Evolutionary conservation across 176 grass and related monocot species (phyloP).

Genomic region (Carex pumila): DNA sequence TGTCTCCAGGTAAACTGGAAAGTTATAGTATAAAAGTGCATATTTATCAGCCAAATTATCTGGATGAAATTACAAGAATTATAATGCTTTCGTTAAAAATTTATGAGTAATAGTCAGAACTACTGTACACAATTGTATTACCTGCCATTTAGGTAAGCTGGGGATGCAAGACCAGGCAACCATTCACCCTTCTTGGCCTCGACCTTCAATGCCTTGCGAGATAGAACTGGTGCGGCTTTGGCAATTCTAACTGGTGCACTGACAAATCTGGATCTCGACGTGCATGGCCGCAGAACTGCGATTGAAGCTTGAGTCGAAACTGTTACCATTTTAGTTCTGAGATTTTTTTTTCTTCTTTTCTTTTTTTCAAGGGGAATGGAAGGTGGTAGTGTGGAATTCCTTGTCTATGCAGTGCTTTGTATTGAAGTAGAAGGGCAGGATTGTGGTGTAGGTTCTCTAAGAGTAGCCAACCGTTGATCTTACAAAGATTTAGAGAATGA

Average conservation of each 20-base stretch:
- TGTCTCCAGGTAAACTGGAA: slow-evolving; percentile 57
- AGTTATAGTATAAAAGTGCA: not conserved
- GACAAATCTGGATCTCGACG: slow-evolving; percentile 31
- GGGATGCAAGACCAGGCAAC: slow-evolving; percentile 75
- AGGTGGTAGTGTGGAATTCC: slow-evolving; percentile 1
- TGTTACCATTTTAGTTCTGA: slow-evolving; percentile 29
- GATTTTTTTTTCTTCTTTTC: not conserved
- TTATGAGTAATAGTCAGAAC: not conserved
- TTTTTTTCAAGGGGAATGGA: slow-evolving; percentile 25
- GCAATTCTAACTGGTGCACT: slow-evolving; percentile 30
- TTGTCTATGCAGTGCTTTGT: slow-evolving; percentile 28
- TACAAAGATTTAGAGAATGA: slow-evolving; percentile 1
- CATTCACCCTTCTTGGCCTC: slow-evolving; percentile 77
- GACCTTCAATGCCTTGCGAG: slow-evolving; percentile 35
- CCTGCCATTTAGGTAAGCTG: slow-evolving; percentile 62
- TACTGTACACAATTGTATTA: not conserved
- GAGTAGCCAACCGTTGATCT: slow-evolving; percentile 1
- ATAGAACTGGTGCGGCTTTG: slow-evolving; percentile 9
- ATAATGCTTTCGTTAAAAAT: not conserved
- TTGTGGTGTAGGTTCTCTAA: slow-evolving; percentile 13
- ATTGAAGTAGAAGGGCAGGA: slow-evolving; percentile 30
- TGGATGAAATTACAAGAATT: not conserved
- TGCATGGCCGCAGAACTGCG: slow-evolving; percentile 33
- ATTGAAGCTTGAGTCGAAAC: slow-evolving; percentile 51
- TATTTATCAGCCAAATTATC: not conserved